These are phyloP conservation scores for Colletotrichum godetiae DNA, from an alignment of 2,329 filamentous ascomycete species.

Conservation along the genomic window DNA sequence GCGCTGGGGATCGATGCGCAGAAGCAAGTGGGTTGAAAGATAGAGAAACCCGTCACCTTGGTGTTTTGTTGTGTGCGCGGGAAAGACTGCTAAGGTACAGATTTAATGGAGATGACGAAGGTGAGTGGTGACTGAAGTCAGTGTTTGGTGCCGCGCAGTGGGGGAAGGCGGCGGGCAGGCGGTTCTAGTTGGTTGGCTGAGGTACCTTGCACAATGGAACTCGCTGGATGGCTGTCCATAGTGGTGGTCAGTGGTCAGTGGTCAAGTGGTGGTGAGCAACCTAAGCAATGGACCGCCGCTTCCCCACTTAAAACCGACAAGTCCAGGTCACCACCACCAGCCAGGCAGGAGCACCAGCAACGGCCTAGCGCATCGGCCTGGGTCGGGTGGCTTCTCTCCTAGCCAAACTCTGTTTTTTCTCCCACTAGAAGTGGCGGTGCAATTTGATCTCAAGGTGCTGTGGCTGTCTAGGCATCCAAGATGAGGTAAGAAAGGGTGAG, in stretches of 20 bases:
- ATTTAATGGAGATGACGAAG: slow-evolving; percentile 37
- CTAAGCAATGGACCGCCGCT: background rate
- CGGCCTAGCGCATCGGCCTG: slow-evolving; percentile 6
- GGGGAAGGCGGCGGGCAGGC: slow-evolving; percentile 20
- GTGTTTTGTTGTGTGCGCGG: slow-evolving; percentile 33
- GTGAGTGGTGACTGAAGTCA: slow-evolving; percentile 36
- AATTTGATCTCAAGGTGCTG: background rate
- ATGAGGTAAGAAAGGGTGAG: background rate
- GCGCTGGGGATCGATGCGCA: slow-evolving; percentile 21
- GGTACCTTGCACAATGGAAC: slow-evolving; percentile 2
- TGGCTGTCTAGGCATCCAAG: background rate
- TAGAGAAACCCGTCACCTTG: slow-evolving; percentile 27
- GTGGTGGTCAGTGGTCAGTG: background rate
- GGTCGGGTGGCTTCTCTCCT: slow-evolving; percentile 2
- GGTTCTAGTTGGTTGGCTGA: slow-evolving; percentile 31
- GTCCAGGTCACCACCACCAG: slow-evolving; percentile 1
- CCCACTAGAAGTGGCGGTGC: slow-evolving; percentile 18
- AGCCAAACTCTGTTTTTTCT: background rate
- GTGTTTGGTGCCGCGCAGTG: slow-evolving; percentile 33
- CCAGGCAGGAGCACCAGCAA: background rate
- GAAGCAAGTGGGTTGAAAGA: slow-evolving; percentile 22
- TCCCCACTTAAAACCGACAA: slow-evolving; percentile 13
- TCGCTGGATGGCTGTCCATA: too few relatives aligned
- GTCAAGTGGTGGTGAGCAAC: background rate
- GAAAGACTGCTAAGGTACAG: slow-evolving; percentile 25